Conservation (phyloP, 768 basidiomycete genomes). For the Collybia nuda region DNA sequence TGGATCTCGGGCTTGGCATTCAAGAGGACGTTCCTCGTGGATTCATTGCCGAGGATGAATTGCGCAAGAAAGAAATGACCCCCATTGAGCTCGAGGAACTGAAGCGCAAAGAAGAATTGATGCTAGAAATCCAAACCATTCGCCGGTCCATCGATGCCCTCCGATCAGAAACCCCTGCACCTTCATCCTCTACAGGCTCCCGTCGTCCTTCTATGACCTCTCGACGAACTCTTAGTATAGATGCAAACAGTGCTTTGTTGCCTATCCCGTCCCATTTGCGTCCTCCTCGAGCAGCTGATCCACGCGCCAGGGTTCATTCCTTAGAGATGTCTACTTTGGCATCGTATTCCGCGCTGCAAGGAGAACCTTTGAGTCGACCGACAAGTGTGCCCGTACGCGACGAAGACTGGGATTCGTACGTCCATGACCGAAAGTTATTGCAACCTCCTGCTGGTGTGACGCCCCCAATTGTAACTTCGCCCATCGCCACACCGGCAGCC, state of each 20-base stretch:
- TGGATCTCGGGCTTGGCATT: slow-evolving; percentile 76
- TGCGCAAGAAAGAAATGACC: slow-evolving; percentile 33
- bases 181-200: slow-evolving; percentile 62
- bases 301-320: slow-evolving; percentile 68
- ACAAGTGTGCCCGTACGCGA: slow-evolving; percentile 74
- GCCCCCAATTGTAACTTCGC: slow-evolving; percentile 71
- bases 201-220: slow-evolving; percentile 67
- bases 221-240: slow-evolving; percentile 66
- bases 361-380: slow-evolving; percentile 63
- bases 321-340: slow-evolving; percentile 62
- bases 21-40: slow-evolving; percentile 72
- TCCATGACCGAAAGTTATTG: slow-evolving; percentile 80
- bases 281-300: slow-evolving; percentile 67
- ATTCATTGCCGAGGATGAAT: slow-evolving; percentile 56
- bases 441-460: slow-evolving; percentile 82
- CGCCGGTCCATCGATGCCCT: slow-evolving; percentile 77
- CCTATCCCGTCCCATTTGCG: slow-evolving; percentile 57
- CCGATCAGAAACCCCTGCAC: slow-evolving; percentile 67
- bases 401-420: slow-evolving; percentile 85
- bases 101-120: slow-evolving; percentile 67
- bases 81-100: slow-evolving; percentile 54
- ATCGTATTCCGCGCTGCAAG: slow-evolving; percentile 35
- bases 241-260: slow-evolving; percentile 52
- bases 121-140: slow-evolving; percentile 78
- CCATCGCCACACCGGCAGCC: slow-evolving; percentile 31